These are phyloP conservation scores for Fusarium mangiferae DNA, from an alignment of 2,329 filamentous ascomycete genomes.

Conservation along the genomic window DNA sequence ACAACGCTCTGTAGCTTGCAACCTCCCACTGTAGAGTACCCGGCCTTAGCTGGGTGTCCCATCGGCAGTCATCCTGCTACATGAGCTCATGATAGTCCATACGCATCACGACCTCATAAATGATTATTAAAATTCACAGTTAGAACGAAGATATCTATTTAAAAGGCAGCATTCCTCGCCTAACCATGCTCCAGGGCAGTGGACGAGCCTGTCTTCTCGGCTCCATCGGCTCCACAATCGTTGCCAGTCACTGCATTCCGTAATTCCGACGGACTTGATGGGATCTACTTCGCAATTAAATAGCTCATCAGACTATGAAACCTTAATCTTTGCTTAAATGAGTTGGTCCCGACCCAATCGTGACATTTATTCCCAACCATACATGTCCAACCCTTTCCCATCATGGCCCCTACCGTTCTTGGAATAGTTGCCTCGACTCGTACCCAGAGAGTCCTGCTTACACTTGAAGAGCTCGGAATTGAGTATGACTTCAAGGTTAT, in stretches of 20 bases:
- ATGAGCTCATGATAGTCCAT: too few relatives aligned
- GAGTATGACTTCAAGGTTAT: not conserved
- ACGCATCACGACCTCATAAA: too few relatives aligned
- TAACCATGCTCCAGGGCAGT: too few relatives aligned
- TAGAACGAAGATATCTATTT: too few relatives aligned
- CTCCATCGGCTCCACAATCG: not conserved
- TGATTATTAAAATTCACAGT: too few relatives aligned
- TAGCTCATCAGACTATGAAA: not conserved
- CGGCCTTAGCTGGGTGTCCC: too few relatives aligned
- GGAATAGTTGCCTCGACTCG: not conserved
- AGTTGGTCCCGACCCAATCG: accelerated
- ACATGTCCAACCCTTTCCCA: not conserved
- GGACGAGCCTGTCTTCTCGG: not conserved
- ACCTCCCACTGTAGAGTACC: too few relatives aligned
- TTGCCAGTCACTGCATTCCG: not conserved
- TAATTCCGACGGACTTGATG: not conserved
- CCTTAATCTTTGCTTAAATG: not conserved
- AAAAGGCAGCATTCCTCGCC: too few relatives aligned
- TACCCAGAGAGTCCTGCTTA: not conserved
- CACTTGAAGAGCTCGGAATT: not conserved
- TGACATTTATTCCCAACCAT: not conserved
- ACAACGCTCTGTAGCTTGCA: too few relatives aligned
- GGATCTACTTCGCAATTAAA: not conserved
- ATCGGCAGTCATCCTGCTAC: too few relatives aligned
- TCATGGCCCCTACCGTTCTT: not conserved